Evolutionary conservation across 2,329 filamentous ascomycete genomes (phyloP), one percentile per base, ranked within the genome.

Genomic region (Fusarium sp.): DNA sequence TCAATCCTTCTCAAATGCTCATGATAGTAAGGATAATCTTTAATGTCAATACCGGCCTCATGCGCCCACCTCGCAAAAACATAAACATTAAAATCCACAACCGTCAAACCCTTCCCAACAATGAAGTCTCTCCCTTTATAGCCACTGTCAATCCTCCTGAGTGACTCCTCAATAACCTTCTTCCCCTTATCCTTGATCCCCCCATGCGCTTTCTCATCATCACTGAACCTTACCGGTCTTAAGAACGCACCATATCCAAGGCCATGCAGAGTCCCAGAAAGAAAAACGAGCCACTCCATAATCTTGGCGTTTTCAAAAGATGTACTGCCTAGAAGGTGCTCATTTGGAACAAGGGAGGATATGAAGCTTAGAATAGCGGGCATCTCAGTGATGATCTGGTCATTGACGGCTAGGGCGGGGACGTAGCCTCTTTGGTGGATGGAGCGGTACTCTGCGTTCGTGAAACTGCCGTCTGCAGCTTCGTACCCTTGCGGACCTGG

Each of bases 331-430:
- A 77, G 34, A 0, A 81, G 59, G 0, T 63, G 49, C 8, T 61
- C 23, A 0, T 70, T 23, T 0, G 72, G 74, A 0, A 74, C 42
- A 1, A 79, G 62, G 0, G 73, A 72, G 4, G 74, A 72, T 48
- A 80, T 75, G 67, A 77, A 80, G 13, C 58, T 76, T 2, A 80
- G 50, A 6, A 81, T 61, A 5, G 79, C 79, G 0, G 75, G 73
- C 52, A 76, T 67, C 52, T 81, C 80, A 3, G 77, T 79, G 41
- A 81, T 71, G 43, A 76, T 34, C 16, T 75, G 67, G 11, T 64
- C 60, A n/a, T 75, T 73, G 26, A 79, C 66, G 6, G 55, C 45
- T 19, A 81, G 67, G 1, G 70, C 74, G 1, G 80, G 79, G 1
- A 81, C 78, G 14, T 72, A 76, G 19, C 76, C 78, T 6, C 53